Conservation (phyloP, 1,284 basidiomycete genomes). For the Omphalotus olearius region DNA sequence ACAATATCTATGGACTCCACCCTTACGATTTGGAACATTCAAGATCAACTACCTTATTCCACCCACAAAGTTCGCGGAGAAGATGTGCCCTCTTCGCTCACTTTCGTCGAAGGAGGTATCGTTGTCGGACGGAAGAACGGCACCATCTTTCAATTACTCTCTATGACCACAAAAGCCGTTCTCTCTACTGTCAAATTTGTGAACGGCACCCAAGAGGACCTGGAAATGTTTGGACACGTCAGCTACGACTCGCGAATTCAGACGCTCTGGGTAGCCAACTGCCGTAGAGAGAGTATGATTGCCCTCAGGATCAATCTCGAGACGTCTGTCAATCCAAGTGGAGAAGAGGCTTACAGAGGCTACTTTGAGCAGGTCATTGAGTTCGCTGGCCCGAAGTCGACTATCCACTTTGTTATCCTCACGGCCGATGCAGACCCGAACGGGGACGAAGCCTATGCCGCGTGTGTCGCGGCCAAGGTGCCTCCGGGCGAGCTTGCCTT, state of each 20-base stretch:
- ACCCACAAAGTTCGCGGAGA: conserved; percentile 71
- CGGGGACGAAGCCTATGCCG: conserved; percentile 68
- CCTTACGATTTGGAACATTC: conserved; percentile 73
- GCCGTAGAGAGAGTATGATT: conserved; percentile 75
- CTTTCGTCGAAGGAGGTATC: conserved; percentile 75
- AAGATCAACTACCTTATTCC: conserved; percentile 68
- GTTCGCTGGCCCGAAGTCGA: conserved; percentile 76
- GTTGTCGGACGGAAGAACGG: conserved; percentile 77
- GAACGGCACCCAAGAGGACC: conserved; percentile 61
- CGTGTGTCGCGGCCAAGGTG: conserved; percentile 75
- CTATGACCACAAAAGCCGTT: conserved; percentile 62
- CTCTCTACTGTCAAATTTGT: conserved; percentile 77
- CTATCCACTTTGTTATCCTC: conserved; percentile 81
- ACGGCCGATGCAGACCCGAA: conserved; percentile 75
- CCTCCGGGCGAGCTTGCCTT: conserved; percentile 70
- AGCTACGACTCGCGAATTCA: conserved; percentile 78
- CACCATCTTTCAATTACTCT: conserved; percentile 73
- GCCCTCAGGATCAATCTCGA: conserved; percentile 73
- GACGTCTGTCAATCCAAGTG: conserved; percentile 40
- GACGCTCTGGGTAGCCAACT: conserved; percentile 81
- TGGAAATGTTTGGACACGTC: conserved; percentile 80
- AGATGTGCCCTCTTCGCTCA: conserved; percentile 72
- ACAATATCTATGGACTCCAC: conserved; percentile 78
- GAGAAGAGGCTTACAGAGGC: conserved; percentile 55
- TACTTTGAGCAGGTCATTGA: conserved; percentile 78